A percentile compares a stretch with the other conserved stretches of the same genome.
phyloP scores from a whole-genome alignment of 768 basidiomycete genomes.

The Exsudoporus frostii region DNA sequence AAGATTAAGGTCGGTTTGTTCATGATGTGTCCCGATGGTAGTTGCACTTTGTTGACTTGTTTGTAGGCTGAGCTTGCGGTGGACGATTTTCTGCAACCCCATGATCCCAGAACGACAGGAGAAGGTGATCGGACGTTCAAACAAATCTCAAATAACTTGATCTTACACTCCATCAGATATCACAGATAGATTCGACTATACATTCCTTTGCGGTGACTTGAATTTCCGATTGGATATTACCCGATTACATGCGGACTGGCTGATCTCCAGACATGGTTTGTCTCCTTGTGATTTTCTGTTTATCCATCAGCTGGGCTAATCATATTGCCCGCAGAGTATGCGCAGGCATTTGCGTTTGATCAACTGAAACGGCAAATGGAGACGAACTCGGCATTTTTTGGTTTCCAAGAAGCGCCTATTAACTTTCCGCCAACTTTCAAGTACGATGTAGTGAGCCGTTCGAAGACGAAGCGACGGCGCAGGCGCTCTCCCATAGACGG shows the following conservation, averaged over 20 bases:
- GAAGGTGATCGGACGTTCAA: conserved; percentile 50
- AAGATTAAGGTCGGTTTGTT: conserved; percentile 73
- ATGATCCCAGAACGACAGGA: conserved; percentile 62
- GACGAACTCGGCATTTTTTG: conserved; percentile 62
- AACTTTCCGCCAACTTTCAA: conserved; percentile 94
- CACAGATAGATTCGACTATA: conserved; percentile 85
- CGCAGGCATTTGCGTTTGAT: conserved; percentile 86
- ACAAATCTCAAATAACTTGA: background rate
- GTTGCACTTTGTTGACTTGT: conserved; percentile 1
- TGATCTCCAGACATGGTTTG: conserved; percentile 75
- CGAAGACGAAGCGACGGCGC: conserved; percentile 40
- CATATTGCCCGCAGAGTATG: conserved; percentile 54
- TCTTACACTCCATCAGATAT: conserved; percentile 45
- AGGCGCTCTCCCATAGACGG: conserved; percentile 38
- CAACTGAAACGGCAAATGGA: conserved; percentile 80
- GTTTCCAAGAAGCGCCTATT: conserved; percentile 79
- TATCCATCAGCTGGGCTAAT: conserved; percentile 4
- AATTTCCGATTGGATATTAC: conserved; percentile 91
- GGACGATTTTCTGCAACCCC: conserved; percentile 66
- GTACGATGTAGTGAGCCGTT: conserved; percentile 70
- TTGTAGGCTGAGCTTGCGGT: conserved; percentile 68
- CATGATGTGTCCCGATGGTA: background rate
- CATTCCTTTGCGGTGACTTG: conserved; percentile 87
- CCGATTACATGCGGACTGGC: conserved; percentile 91
- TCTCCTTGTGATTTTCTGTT: background rate